These are phyloP conservation scores for Kernera saxatilis DNA, from an alignment of 345 rosid species.

Conservation along the genomic window DNA sequence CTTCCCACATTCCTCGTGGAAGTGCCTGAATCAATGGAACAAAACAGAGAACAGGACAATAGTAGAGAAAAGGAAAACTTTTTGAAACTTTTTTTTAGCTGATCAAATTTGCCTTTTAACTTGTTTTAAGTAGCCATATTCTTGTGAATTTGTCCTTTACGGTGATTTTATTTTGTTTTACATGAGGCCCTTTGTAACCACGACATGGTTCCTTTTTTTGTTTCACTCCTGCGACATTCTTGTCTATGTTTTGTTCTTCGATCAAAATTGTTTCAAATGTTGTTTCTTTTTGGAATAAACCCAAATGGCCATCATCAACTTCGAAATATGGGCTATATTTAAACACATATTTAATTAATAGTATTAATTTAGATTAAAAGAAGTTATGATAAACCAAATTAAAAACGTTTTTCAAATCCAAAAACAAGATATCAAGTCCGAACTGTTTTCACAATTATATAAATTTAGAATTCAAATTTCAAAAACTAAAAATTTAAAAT, in stretches of 20 bases:
- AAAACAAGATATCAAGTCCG: too few species aligned
- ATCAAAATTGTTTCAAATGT: background rate
- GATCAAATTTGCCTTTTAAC: conserved; percentile 7
- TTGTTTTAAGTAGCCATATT: conserved; percentile 4
- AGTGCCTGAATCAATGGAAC: background rate
- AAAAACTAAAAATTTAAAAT: too few species aligned
- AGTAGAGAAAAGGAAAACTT: background rate
- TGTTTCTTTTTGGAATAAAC: background rate
- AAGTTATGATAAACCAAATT: too few species aligned
- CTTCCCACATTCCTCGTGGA: background rate
- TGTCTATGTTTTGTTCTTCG: background rate
- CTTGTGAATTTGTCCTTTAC: conserved; percentile 13
- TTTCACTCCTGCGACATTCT: background rate
- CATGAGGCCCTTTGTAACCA: background rate
- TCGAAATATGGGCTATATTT: too few species aligned
- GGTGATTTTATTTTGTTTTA: background rate
- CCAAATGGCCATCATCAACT: background rate
- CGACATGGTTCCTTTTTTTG: background rate
- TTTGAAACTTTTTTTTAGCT: background rate
- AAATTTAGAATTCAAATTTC: too few species aligned
- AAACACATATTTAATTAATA: too few species aligned
- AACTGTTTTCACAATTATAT: too few species aligned
- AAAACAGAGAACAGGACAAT: background rate
- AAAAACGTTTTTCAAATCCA: too few species aligned
- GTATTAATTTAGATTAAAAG: too few species aligned